Base-by-base conservation (phyloP, 169 alveolate genomes). In the Plasmodium adleri region DNA sequence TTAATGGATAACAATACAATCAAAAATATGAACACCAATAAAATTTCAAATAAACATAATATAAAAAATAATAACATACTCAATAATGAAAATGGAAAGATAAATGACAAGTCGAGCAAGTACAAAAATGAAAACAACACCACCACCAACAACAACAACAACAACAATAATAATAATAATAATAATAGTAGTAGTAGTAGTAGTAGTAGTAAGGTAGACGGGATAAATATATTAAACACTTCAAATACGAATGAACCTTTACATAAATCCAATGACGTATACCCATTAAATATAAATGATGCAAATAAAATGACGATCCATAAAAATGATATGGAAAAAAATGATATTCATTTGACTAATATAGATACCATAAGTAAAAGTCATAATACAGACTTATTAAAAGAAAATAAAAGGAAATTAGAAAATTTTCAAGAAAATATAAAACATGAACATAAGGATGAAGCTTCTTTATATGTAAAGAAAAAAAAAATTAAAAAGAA, bases 371-470 rank as follows among this genome's bases (percentile, higher is more conserved):
- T 72, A 9, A 49, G 12, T 39, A 76, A 76, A 32, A 76, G 20
- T 76, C 45, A 32, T 32, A 0, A 7, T 32, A 32, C 45, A 32
- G 62, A 17, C 43, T 54, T 50, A 15, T 10, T 24, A 49, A 49
- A 56, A 39, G 66, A 58, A 45, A 76, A 50, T 49, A 76, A 76
- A 52, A 76, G 88, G 75, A 66, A 56, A 39, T 10, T 76, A 2
- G 52, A 39, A 10, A 24, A 22, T 12, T 22, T 64, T 49, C 76
- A 64, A 49, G 88, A 76, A 63, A 76, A 76, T 50, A 24, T 63
- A 49, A 76, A 76, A 43, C 75, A 64, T 26, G 88, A 76, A 50
- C 74, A 76, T 50, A 56, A 39, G 17, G 76, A 76, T 12, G 88
- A 76, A 8, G 66, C 24, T n/a, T 63, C 75, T 13, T 32, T 70